Evolutionary conservation across 2,329 filamentous ascomycete species (phyloP), one percentile per base, ranked within the genome.

Genomic region (Phaeosphaeriaceae sp.): DNA sequence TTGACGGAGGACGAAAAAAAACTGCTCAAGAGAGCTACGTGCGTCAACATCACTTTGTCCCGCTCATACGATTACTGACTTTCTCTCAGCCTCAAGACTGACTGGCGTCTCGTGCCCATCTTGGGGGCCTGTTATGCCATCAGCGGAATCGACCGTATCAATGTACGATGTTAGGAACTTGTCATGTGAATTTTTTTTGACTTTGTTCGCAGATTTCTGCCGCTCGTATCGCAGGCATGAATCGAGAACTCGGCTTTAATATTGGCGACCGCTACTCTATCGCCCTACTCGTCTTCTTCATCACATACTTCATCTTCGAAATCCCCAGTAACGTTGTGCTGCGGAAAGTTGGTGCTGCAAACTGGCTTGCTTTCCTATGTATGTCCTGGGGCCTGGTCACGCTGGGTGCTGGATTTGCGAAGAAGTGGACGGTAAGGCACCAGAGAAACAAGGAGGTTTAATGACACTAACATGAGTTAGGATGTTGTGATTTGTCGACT

Each of bases 261-360:
- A 74, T 77, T 9, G 70, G 72, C 32, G 48, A 54, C 51, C 68
- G 81, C 50, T 83, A 82, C 58, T 77, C 75, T 3, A 73, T 78
- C 54, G 68, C 75, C 1, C 61, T 83, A 7, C 74, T 80, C 6
- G 76, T 83, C 12, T 83, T 82, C 70, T 82, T 81, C 61, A 71
- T 81, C 34, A 74, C 73, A 18, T 81, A 83, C 59, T 74, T 83
- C 29, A 54, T 81, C 18, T 81, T 78, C 52, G 79, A 82, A 56
- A 73, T 81, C 4, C 79, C 80, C 0, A 77, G 74, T 53, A 82
- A 81, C 63, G 72, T 82, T 46, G 68, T 80, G 6, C 68, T 83
- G 20, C 71, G 74, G 18, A 75, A 73, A 36, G 40, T 62, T 11
- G 63, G 61, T 4, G 49, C 57, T 9, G 61, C 61, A 3, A 60